Evolutionary conservation across 805 yeast species (phyloP).

Genomic region (Pichia sporocuriosa): DNA sequence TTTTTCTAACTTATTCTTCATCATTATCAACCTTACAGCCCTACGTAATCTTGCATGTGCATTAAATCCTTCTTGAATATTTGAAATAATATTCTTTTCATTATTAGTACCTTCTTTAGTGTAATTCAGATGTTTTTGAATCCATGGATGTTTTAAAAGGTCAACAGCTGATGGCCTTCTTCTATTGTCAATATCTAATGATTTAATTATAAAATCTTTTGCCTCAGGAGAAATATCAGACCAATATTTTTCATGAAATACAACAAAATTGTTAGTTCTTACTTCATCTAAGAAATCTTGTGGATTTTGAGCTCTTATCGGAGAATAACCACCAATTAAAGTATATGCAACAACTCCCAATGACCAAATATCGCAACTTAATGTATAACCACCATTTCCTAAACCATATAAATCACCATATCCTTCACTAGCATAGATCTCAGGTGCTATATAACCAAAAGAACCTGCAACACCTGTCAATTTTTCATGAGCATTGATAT

Average conservation of each 20-base stretch:
- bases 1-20: slow-evolving; percentile 71
- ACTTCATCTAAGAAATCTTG: slow-evolving; percentile 79
- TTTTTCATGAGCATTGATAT: slow-evolving; percentile 17
- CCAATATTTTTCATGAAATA: slow-evolving; percentile 88
- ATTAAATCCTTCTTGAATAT: slow-evolving; percentile 71
- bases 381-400: slow-evolving; percentile 71
- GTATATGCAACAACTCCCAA: slow-evolving; percentile 91
- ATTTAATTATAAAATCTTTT: slow-evolving; percentile 63
- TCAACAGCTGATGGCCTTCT: slow-evolving; percentile 63
- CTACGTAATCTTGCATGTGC: slow-evolving; percentile 79
- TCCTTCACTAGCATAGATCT: slow-evolving; percentile 59
- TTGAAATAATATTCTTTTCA: slow-evolving; percentile 64
- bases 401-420: slow-evolving; percentile 31
- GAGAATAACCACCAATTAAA: slow-evolving; percentile 84
- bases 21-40: slow-evolving; percentile 77
- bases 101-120: slow-evolving; percentile 4
- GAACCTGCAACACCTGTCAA: slow-evolving; percentile 52
- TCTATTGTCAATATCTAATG: slow-evolving; percentile 61
- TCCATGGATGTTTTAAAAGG: slow-evolving; percentile 71
- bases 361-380: slow-evolving; percentile 95
- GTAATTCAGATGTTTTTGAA: slow-evolving; percentile 36
- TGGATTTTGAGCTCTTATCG: slow-evolving; percentile 80
- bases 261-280: slow-evolving; percentile 62
- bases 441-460: slow-evolving; percentile 96
- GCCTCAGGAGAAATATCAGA: slow-evolving; percentile 72